Conservation (phyloP, 352 stramenopile species). For the Pythium brassicae region DNA sequence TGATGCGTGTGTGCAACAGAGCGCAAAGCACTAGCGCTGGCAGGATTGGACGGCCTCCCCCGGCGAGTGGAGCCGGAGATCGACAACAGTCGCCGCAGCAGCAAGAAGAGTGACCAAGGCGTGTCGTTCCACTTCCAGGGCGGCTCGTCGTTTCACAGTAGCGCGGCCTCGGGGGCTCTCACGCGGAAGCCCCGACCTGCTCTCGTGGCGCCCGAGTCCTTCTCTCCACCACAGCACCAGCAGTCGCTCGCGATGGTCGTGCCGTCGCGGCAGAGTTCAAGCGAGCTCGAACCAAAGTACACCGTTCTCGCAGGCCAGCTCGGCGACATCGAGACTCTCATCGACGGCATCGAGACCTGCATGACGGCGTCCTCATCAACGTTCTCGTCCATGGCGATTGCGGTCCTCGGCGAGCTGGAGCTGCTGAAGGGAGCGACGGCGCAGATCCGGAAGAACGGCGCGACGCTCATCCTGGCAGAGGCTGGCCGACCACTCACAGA, state of each 20-base stretch:
- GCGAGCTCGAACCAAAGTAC: conserved; percentile 26
- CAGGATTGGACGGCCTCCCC: conserved; percentile 11
- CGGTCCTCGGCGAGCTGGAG: conserved; percentile 50
- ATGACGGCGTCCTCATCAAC: conserved; percentile 30
- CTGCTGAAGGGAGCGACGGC: conserved; percentile 50
- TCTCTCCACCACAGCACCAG: not conserved
- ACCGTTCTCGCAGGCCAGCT: conserved; percentile 36
- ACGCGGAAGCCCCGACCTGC: not conserved
- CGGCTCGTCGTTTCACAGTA: conserved; percentile 10
- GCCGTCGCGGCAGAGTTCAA: conserved; percentile 5
- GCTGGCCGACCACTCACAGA: conserved; percentile 37
- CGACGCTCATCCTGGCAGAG: conserved; percentile 54
- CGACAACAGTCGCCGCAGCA: conserved; percentile 10
- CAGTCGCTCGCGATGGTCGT: conserved; percentile 16
- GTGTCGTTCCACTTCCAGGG: conserved; percentile 67
- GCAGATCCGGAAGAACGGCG: conserved; percentile 63
- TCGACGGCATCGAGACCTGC: conserved; percentile 48
- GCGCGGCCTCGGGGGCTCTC: conserved; percentile 9
- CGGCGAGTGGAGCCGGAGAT: conserved; percentile 18
- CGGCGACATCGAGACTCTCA: conserved; percentile 52
- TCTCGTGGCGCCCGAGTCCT: conserved; percentile 15
- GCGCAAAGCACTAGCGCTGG: conserved; percentile 6
- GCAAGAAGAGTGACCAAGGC: conserved; percentile 5
- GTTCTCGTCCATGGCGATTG: conserved; percentile 33
- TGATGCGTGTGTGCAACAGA: conserved; percentile 13